phyloP scores from a whole-genome alignment of 2,329 filamentous ascomycete genomes.

The Aspergillus nomiae region DNA sequence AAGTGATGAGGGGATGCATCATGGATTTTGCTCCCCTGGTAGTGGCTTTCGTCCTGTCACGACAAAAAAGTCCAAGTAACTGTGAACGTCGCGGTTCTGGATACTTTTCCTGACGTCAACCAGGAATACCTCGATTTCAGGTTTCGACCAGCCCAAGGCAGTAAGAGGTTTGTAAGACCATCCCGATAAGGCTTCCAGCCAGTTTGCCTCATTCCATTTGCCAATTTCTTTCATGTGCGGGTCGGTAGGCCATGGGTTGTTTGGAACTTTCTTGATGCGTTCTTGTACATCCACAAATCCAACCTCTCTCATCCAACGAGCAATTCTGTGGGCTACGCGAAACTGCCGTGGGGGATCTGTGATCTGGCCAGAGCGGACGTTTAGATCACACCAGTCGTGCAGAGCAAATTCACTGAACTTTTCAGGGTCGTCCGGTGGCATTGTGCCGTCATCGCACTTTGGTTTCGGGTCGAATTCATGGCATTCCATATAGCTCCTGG shows the following conservation, averaged over 20 bases:
- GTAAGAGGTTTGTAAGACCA: slow-evolving; percentile 48
- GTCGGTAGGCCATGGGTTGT: slow-evolving; percentile 55
- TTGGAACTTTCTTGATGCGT: slow-evolving; percentile 54
- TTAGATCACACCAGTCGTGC: slow-evolving; percentile 51
- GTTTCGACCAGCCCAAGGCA: slow-evolving; percentile 45
- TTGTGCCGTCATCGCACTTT: slow-evolving; percentile 57
- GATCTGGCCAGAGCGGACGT: slow-evolving; percentile 47
- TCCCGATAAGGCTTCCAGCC: slow-evolving; percentile 46
- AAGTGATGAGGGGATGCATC: neutral
- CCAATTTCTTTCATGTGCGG: slow-evolving; percentile 51
- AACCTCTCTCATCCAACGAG: slow-evolving; percentile 56
- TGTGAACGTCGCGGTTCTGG: slow-evolving; percentile 43
- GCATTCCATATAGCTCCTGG: slow-evolving; percentile 56
- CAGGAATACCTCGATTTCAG: slow-evolving; percentile 50
- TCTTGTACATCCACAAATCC: slow-evolving; percentile 62
- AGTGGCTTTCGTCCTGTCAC: slow-evolving; percentile 41
- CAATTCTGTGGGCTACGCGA: slow-evolving; percentile 56
- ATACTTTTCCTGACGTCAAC: slow-evolving; percentile 46
- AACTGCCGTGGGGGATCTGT: slow-evolving; percentile 49
- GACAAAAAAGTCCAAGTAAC: slow-evolving; percentile 43
- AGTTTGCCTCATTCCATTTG: slow-evolving; percentile 51
- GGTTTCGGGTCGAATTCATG: slow-evolving; percentile 49
- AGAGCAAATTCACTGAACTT: slow-evolving; percentile 42
- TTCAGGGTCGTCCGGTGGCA: slow-evolving; percentile 48
- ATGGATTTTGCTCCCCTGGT: slow-evolving; percentile 19